Evolutionary conservation across 306 rosid species (phyloP).

Genomic region (barrel medic (Medicago truncatula)): MtrunA17r5.0-ANR NC_053048.1:49367001-49367500

Average conservation of each 20-base stretch:
- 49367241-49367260: slow-evolving; percentile 26
- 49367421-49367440: slow-evolving; percentile 66
- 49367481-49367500: slow-evolving; percentile 74
- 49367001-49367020: too few relatives aligned
- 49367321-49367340: not conserved
- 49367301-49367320: slow-evolving; percentile 25
- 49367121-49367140: not conserved
- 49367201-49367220: slow-evolving; percentile 15
- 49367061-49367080: not conserved
- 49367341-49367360: slow-evolving; percentile 26
- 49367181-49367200: not conserved
- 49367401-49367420: slow-evolving; percentile 66
- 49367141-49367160: not conserved
- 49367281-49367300: slow-evolving; percentile 24
- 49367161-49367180: not conserved
- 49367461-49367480: slow-evolving; percentile 67
- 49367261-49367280: slow-evolving; percentile 27
- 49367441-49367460: slow-evolving; percentile 60
- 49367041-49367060: not conserved
- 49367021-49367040: too few relatives aligned
- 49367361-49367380: slow-evolving; percentile 44
- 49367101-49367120: not conserved
- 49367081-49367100: not conserved
- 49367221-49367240: slow-evolving; percentile 40
- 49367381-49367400: slow-evolving; percentile 64